These are phyloP conservation scores for Lodderomyces orthopsilosis DNA, from an alignment of 1,139 yeast genomes.

Conservation along the genomic window DNA sequence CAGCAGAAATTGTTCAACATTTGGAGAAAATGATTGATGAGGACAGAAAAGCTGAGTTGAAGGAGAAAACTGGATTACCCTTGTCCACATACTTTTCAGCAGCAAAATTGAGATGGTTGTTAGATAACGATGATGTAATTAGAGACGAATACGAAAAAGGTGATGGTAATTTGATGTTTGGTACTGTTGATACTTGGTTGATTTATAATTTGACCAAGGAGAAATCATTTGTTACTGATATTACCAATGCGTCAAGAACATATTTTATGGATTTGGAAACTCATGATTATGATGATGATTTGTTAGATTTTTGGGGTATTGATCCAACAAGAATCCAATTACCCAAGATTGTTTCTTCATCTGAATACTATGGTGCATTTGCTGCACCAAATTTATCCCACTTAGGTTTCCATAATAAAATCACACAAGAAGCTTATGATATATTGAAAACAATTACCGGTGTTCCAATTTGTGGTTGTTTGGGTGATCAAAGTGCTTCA, in stretches of 20 bases:
- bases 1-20: constrained; percentile 68
- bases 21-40: constrained; percentile 58
- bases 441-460: constrained; percentile 50
- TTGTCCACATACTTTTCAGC: constrained; percentile 90
- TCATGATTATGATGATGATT: constrained; percentile 69
- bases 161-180: constrained; percentile 76
- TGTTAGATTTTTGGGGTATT: constrained; percentile 75
- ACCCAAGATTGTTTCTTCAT: constrained; percentile 79
- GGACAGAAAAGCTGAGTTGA: constrained; percentile 57
- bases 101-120: constrained; percentile 84
- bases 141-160: constrained; percentile 71
- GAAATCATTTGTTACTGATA: constrained; percentile 73
- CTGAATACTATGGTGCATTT: constrained; percentile 77
- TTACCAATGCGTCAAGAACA: constrained; percentile 89
- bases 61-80: constrained; percentile 78
- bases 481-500: constrained; percentile 95
- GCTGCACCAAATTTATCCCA: constrained; percentile 53
- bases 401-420: constrained; percentile 50
- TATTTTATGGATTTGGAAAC: constrained; percentile 84
- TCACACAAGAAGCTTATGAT: constrained; percentile 51
- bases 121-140: constrained; percentile 75
- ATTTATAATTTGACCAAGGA: constrained; percentile 81
- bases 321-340: constrained; percentile 67
- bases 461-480: constrained; percentile 82
- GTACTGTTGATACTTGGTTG: constrained; percentile 94